Evolutionary conservation across 2,329 filamentous ascomycete genomes (phyloP).

Genomic region (Dothidotthia symphoricarpi): DNA sequence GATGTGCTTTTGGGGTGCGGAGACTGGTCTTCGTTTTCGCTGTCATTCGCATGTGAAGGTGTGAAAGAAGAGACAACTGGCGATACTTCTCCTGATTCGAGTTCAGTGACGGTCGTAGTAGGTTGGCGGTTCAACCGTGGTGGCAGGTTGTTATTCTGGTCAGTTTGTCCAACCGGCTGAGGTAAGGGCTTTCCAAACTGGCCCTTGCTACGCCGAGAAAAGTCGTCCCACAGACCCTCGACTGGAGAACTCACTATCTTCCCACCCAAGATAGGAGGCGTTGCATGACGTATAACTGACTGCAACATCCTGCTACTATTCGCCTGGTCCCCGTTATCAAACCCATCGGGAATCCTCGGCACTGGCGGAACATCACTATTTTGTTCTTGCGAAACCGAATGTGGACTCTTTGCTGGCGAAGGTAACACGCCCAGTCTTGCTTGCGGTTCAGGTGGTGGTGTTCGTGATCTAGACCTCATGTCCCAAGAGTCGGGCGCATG

Average conservation of each 20-base stretch:
- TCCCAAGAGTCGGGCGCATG: constrained; percentile 19
- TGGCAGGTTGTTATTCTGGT: constrained; percentile 14
- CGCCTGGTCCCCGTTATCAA: constrained; percentile 17
- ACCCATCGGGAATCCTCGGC: constrained; percentile 25
- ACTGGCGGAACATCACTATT: constrained; percentile 30
- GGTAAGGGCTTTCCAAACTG: not conserved
- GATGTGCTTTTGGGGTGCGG: not conserved
- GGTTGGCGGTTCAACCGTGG: constrained; percentile 25
- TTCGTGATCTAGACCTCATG: constrained; percentile 6
- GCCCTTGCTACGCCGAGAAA: not conserved
- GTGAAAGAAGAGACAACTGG: constrained; percentile 10
- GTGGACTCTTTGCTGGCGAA: constrained; percentile 32
- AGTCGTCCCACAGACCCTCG: not conserved
- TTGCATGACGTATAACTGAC: constrained; percentile 29
- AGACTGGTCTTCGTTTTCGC: not conserved
- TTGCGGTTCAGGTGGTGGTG: constrained; percentile 3
- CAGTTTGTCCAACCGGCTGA: no score
- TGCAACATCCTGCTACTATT: constrained; percentile 27
- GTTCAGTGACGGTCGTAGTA: constrained; percentile 2
- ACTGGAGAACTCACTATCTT: not conserved
- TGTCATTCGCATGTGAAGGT: constrained; percentile 2
- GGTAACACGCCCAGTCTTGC: constrained; percentile 25
- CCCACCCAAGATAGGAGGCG: constrained; percentile 10
- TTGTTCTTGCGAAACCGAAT: constrained; percentile 16
- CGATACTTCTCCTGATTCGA: constrained; percentile 9